A percentile compares a stretch with the other conserved stretches of the same genome.
phyloP scores from a whole-genome alignment of 164 flowering plant species.

The Annona squamosa region DNA sequence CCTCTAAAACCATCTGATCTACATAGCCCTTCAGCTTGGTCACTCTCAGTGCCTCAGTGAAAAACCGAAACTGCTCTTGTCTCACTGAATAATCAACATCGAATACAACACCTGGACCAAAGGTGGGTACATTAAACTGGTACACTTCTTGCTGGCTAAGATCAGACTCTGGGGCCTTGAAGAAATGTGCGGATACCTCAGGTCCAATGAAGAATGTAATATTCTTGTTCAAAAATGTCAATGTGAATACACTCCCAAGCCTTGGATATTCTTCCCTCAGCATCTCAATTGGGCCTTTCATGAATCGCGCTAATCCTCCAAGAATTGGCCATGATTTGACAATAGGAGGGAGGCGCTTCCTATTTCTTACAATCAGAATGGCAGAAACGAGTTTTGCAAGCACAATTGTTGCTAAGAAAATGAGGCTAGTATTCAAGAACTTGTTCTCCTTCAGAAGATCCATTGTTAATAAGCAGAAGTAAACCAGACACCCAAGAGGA shows the following conservation, averaged over 20 bases:
- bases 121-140: slow-evolving; percentile 95
- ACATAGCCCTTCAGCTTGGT: slow-evolving; percentile 82
- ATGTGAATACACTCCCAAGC: slow-evolving; percentile 85
- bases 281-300: slow-evolving; percentile 88
- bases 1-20: slow-evolving; percentile 88
- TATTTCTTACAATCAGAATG: slow-evolving; percentile 46
- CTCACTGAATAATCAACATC: slow-evolving; percentile 73
- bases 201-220: slow-evolving; percentile 69
- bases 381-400: slow-evolving; percentile 61
- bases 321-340: slow-evolving; percentile 52
- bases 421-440: slow-evolving; percentile 42
- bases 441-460: slow-evolving; percentile 33
- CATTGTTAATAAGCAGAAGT: slow-evolving; percentile 3
- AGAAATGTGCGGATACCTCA: slow-evolving; percentile 87
- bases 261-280: slow-evolving; percentile 80
- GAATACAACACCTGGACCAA: slow-evolving; percentile 95
- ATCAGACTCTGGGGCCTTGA: slow-evolving; percentile 85
- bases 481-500: not conserved
- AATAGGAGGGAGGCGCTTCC: slow-evolving; percentile 70
- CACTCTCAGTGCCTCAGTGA: slow-evolving; percentile 79
- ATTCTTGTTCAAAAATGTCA: slow-evolving; percentile 60
- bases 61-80: slow-evolving; percentile 96
- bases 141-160: slow-evolving; percentile 98
- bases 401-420: slow-evolving; percentile 56
- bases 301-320: slow-evolving; percentile 73